Conservation (phyloP, 2,329 filamentous ascomycete species). For the Botrytis paeoniae region DNA sequence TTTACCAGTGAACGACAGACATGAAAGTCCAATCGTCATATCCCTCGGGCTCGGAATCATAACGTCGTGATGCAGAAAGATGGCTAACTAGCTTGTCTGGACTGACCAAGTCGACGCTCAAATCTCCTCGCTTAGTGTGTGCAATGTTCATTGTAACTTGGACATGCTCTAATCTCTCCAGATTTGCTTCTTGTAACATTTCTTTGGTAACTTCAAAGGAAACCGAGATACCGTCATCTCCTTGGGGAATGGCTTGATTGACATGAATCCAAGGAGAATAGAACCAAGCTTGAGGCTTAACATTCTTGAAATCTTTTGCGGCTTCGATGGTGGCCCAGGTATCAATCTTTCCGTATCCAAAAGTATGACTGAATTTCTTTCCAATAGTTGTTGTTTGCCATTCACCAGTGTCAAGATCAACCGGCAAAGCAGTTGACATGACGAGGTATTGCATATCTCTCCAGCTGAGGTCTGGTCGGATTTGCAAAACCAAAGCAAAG, state of each 20-base stretch:
- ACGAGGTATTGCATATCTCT: constrained; percentile 91
- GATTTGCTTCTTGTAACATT: constrained; percentile 77
- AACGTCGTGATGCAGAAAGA: constrained; percentile 69
- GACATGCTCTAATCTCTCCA: constrained; percentile 87
- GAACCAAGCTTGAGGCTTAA: constrained; percentile 95
- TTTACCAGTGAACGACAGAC: constrained; percentile 93
- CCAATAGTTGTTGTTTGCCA: constrained; percentile 82
- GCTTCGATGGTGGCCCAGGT: constrained; percentile 79
- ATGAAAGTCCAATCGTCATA: constrained; percentile 99
- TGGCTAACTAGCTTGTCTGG: constrained; percentile 79
- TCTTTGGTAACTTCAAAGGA: constrained; percentile 78
- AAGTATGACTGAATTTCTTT: constrained; percentile 89
- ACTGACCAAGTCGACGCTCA: constrained; percentile 88
- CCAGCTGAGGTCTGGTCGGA: constrained; percentile 86
- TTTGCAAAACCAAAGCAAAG: constrained; percentile 81
- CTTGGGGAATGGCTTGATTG: constrained; percentile 80
- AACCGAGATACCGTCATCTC: constrained; percentile 72
- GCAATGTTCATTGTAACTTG: constrained; percentile 96
- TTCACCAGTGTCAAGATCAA: constrained; percentile 69
- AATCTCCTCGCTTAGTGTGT: constrained; percentile 81
- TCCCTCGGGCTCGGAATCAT: constrained; percentile 64
- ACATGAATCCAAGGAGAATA: constrained; percentile 94
- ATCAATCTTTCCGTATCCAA: constrained; percentile 94
- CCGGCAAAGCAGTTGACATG: constrained; percentile 76
- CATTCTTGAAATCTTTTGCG: constrained; percentile 79